Evolutionary conservation across 2,329 filamentous ascomycete genomes (phyloP).

Genomic region (Lasiodiplodia sp.): DNA sequence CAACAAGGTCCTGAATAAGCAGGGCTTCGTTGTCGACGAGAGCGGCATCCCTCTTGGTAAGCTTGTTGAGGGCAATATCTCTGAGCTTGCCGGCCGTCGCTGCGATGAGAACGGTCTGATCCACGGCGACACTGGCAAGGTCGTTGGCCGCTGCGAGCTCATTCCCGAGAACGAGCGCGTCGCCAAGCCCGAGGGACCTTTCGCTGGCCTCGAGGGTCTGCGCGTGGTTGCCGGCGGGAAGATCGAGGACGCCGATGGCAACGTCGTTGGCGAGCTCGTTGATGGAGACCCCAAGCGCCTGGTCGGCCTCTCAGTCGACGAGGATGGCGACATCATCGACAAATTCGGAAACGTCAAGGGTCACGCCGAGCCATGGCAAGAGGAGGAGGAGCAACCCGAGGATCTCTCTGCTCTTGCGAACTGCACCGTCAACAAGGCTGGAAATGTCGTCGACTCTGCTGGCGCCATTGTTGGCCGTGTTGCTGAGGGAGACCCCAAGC

Average conservation of each 20-base stretch:
- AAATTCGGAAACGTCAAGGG: slow-evolving; percentile 68
- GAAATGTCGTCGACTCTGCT: slow-evolving; percentile 66
- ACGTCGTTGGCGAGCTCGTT: slow-evolving; percentile 61
- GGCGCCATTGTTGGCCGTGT: slow-evolving; percentile 67
- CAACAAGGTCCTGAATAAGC: slow-evolving; percentile 59
- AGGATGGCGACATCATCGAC: slow-evolving; percentile 69
- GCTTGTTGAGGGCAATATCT: slow-evolving; percentile 70
- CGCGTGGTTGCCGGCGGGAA: slow-evolving; percentile 57
- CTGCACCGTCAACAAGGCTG: slow-evolving; percentile 69
- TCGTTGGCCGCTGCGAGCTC: slow-evolving; percentile 72
- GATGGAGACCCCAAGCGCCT: slow-evolving; percentile 68
- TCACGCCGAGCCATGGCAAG: slow-evolving; percentile 63
- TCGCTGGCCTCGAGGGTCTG: slow-evolving; percentile 58
- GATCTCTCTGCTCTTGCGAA: slow-evolving; percentile 68
- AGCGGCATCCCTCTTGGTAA: slow-evolving; percentile 62
- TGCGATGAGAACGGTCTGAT: slow-evolving; percentile 76
- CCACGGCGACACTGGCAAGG: slow-evolving; percentile 73
- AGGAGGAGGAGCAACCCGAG: slow-evolving; percentile 56
- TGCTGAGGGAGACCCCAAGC: slow-evolving; percentile 62
- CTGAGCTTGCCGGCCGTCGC: slow-evolving; percentile 71
- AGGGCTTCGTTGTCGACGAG: slow-evolving; percentile 58
- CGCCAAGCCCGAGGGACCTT: slow-evolving; percentile 58
- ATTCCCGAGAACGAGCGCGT: slow-evolving; percentile 71
- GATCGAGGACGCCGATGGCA: slow-evolving; percentile 59
- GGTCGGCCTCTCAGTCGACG: slow-evolving; percentile 65